Evolutionary conservation across 2,329 filamentous ascomycete genomes (phyloP), one percentile per base, ranked within the genome.

Genomic region (Hypoxylon sp.): DNA sequence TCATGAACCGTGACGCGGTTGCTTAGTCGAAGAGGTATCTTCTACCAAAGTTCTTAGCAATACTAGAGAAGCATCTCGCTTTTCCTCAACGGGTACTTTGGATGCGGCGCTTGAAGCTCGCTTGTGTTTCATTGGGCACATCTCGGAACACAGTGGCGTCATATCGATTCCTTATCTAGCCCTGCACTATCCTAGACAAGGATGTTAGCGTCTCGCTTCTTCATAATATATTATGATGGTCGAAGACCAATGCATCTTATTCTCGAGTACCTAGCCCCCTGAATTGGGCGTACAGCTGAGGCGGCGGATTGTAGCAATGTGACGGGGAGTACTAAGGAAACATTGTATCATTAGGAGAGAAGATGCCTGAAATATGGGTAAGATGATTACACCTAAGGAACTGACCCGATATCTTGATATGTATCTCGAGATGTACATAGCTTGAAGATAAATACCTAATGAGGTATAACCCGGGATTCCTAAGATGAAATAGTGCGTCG

Each of bases 81-180:
- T 31, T 31, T 9, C 29, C 6, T 31, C 29, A 5, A 5, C 29
- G 2, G 29, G 6, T 9, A 31, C 29, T 9, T 9, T 9, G 29
- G 6, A 31, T 31, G 2, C 29, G 6, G 29, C 29, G 29, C 29
- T 31, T 8, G 5, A 8, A 2, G 29, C 29, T 31, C 29, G 29
- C 29, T 9, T 31, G 6, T 31, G 5, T 31, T 31, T 31, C 29
- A 17, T 14, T 14, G 35, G 35, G 2, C n/a, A 39, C 35, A 10
- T 39, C 35, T 3, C 14, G 51, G 33, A 26, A 37, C 29, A 35
- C 48, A 14, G 24, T 33, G 37, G 35, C 35, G 9, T 39, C 11
- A 3, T 50, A n/a, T 48, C 47, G 19, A 47, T 50, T 62, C 37
- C 62, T 47, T 17, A 6, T n/a, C n/a, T 42, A n/a, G 37, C 11